A percentile compares a stretch with the other conserved stretches of the same genome.
Evolutionary conservation across 306 rosid genomes (phyloP).

Genomic region (Heteromeles arbutifolia): DNA sequence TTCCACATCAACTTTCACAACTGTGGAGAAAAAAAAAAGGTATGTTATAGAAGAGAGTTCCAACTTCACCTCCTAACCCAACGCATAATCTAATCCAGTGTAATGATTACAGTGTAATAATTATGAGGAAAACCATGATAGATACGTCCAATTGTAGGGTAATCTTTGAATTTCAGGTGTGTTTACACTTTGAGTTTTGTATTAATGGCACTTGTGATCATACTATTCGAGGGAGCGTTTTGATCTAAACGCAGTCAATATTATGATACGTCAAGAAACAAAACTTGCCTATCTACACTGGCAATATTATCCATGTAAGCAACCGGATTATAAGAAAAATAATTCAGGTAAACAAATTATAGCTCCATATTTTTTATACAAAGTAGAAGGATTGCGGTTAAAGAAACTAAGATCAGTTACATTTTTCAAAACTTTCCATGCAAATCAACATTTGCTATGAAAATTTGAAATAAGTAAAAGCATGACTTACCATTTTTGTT

Average conservation of each 20-base stretch:
- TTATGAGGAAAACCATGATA: background rate
- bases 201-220: no score
- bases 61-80: background rate
- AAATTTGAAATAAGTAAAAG: no score
- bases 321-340: background rate
- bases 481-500: background rate
- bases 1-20: constrained; percentile 18
- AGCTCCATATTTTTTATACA: background rate
- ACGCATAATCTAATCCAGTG: constrained; percentile 15
- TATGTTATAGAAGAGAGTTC: background rate
- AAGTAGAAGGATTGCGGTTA: background rate
- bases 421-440: background rate
- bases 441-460: no score
- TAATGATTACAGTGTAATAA: constrained; percentile 13
- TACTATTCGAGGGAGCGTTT: no score
- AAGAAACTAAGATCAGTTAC: no score
- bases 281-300: background rate
- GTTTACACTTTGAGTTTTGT: background rate
- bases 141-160: background rate
- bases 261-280: no score
- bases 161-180: background rate
- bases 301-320: background rate
- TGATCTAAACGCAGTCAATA: background rate
- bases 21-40: background rate
- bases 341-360: background rate